Evolutionary conservation across 2,329 filamentous ascomycete species (phyloP).

Genomic region (Xylogone sp.): DNA sequence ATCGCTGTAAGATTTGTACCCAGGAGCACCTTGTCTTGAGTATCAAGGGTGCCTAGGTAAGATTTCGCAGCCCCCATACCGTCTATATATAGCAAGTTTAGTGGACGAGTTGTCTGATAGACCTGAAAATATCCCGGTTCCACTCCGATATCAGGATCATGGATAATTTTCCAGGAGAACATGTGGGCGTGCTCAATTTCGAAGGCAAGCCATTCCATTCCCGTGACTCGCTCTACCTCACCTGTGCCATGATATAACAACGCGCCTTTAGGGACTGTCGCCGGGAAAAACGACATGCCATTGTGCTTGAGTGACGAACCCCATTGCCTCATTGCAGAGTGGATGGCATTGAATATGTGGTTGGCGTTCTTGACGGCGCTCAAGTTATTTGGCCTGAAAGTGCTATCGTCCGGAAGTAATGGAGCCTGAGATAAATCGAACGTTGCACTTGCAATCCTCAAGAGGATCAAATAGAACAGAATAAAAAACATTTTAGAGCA

Average conservation of each 20-base stretch:
- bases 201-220: slow-evolving; percentile 68
- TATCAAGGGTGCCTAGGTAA: slow-evolving; percentile 59
- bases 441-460: neutral
- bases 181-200: slow-evolving; percentile 67
- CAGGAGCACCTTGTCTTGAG: slow-evolving; percentile 57
- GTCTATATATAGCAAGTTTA: slow-evolving; percentile 63
- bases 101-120: slow-evolving; percentile 51
- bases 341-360: slow-evolving; percentile 67
- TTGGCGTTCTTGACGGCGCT: slow-evolving; percentile 43
- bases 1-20: slow-evolving; percentile 25
- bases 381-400: slow-evolving; percentile 17
- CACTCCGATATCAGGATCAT: neutral
- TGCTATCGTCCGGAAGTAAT: neutral
- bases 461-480: neutral
- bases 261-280: slow-evolving; percentile 58
- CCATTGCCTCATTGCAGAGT: slow-evolving; percentile 69
- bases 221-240: slow-evolving; percentile 40
- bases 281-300: slow-evolving; percentile 67
- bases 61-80: slow-evolving; percentile 65
- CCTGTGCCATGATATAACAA: slow-evolving; percentile 62
- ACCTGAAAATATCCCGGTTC: slow-evolving; percentile 59
- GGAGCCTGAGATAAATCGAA: neutral
- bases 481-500: neutral
- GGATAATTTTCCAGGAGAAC: slow-evolving; percentile 45
- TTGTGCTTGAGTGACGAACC: slow-evolving; percentile 70